Evolutionary conservation across 2,329 filamentous ascomycete genomes (phyloP).

Genomic region (Penicillium griseofulvum): DNA sequence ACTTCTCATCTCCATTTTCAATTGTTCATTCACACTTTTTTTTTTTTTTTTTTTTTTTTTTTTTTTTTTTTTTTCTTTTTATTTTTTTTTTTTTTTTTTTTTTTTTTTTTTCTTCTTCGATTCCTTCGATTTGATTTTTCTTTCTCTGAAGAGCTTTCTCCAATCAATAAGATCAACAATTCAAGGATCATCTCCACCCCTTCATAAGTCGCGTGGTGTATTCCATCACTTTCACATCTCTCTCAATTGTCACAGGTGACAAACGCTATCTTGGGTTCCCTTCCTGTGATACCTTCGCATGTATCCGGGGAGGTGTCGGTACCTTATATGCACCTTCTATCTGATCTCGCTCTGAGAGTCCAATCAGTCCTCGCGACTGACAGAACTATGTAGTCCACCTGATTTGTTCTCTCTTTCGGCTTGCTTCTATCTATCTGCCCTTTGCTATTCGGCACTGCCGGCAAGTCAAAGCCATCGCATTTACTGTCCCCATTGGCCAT

Average conservation of each 20-base stretch:
- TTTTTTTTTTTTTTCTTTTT: constrained; percentile 20
- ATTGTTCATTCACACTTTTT: constrained; percentile 27
- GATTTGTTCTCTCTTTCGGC: constrained; percentile 13
- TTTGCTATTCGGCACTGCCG: not conserved
- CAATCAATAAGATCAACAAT: constrained; percentile 13
- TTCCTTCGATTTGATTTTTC: constrained; percentile 7
- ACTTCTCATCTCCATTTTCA: constrained; percentile 22
- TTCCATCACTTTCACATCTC: not conserved
- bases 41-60: constrained; percentile 20
- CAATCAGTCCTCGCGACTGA: not conserved
- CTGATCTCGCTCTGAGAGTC: not conserved
- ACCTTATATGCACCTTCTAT: not conserved
- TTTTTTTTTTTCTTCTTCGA: constrained; percentile 19
- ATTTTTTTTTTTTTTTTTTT: constrained; percentile 19
- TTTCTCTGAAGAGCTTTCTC: constrained; percentile 1
- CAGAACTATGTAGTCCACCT: constrained; percentile 22
- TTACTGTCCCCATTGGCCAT: not conserved
- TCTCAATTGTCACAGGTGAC: not conserved
- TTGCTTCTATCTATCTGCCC: not conserved
- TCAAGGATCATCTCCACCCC: not conserved
- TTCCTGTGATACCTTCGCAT: not conserved
- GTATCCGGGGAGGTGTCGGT: not conserved
- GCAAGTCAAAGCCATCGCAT: not conserved
- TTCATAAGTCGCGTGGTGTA: not conserved
- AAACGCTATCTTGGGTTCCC: not conserved